phyloP scores from a whole-genome alignment of 2,329 filamentous ascomycete genomes.

The Orbilia javanica region DNA sequence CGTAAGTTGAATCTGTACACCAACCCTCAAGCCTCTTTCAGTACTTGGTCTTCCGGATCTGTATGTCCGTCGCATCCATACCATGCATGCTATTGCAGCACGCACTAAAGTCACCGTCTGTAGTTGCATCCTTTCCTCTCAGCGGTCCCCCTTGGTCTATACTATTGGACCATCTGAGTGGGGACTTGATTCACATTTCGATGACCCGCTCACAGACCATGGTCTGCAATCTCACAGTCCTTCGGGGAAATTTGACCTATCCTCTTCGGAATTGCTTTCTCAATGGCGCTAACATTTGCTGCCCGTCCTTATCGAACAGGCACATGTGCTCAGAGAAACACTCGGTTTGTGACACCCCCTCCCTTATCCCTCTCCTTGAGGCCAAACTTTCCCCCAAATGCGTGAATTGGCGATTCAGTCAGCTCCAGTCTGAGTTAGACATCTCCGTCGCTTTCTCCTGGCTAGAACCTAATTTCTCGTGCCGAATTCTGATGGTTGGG shows the following conservation, averaged over 20 bases:
- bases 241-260: conserved; percentile 21
- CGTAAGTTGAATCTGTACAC: conserved; percentile 2
- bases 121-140: conserved; percentile 21
- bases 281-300: conserved; percentile 7
- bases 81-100: conserved; percentile 34
- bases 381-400: neutral
- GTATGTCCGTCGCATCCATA: conserved; percentile 14
- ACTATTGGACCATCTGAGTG: conserved; percentile 6
- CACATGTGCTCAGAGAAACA: neutral
- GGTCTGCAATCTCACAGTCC: conserved; percentile 15
- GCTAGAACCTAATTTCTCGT: conserved; percentile 10
- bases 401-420: neutral
- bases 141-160: conserved; percentile 12
- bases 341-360: neutral
- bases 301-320: conserved; percentile 9
- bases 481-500: neutral
- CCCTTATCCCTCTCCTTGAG: neutral
- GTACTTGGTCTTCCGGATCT: conserved; percentile 17
- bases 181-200: conserved; percentile 27
- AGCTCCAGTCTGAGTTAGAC: neutral
- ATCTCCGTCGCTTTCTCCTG: neutral
- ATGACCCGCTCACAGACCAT: conserved; percentile 8
- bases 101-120: conserved; percentile 20
- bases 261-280: conserved; percentile 21
- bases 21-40: neutral